Evolutionary conservation across 176 grass and related monocot genomes (phyloP).

Genomic region (Triticum aestivum): DNA sequence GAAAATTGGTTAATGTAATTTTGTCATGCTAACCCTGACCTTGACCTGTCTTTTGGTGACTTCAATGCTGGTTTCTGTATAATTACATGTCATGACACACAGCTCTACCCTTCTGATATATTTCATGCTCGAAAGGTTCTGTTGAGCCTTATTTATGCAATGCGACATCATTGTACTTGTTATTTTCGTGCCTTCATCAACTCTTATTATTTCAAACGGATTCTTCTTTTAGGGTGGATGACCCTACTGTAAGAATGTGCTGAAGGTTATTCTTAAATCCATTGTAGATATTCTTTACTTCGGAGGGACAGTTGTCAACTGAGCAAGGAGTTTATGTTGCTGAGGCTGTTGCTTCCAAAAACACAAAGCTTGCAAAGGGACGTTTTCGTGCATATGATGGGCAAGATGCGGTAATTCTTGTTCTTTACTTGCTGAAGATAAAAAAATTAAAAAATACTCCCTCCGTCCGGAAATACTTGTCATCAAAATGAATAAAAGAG

Average conservation of each 20-base stretch:
- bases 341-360: slow-evolving; percentile 73
- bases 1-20: background rate
- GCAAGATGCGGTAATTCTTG: slow-evolving; percentile 58
- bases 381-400: slow-evolving; percentile 85
- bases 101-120: slow-evolving; percentile 5
- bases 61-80: background rate
- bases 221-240: background rate
- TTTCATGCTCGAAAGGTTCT: slow-evolving; percentile 6
- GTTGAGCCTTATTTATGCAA: slow-evolving; percentile 2
- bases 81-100: background rate
- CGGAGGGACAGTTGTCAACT: slow-evolving; percentile 75
- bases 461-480: too few relatives aligned
- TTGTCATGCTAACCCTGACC: background rate
- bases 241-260: slow-evolving; percentile 14
- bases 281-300: slow-evolving; percentile 84
- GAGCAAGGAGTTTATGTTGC: slow-evolving; percentile 96
- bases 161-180: background rate
- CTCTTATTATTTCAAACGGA: slow-evolving; percentile 4
- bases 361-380: slow-evolving; percentile 83
- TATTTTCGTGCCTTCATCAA: slow-evolving; percentile 27
- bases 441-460: background rate
- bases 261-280: slow-evolving; percentile 25
- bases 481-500: too few relatives aligned
- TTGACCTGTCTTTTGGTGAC: slow-evolving; percentile 5
- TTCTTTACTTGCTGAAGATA: slow-evolving; percentile 18